Evolutionary conservation across 83 land plant genomes (phyloP), one percentile per base, ranked within the genome.

Genomic region (Isoetes engelmannii): DNA sequence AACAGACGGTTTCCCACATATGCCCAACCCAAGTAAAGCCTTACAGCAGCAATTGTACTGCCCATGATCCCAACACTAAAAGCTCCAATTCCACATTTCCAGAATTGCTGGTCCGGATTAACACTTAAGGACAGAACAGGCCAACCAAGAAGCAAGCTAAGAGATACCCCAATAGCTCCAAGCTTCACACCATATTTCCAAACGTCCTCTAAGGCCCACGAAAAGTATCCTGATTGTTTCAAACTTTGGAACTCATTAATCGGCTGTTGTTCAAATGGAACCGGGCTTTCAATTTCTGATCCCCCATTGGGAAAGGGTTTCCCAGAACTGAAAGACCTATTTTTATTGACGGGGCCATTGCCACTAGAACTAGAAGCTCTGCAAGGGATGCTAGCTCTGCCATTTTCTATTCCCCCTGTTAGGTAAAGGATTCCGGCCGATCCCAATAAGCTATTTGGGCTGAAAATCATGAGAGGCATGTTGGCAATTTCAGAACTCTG

Each of bases 1-100:
- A 94, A 84, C 61, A 94, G 76, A 12, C 98, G 87, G 56, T 94
- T 90, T 17, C 98, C 96, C 13, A 94, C 89, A 64, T 94, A 90
- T 17, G 98, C 98, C 98, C 98, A 94, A 5, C 98, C 98, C 53
- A 94, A 80, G 63, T 94, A 94, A 74, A 94, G 84, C 61, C 96
- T 73, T 5, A 94, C 74, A 64, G 88, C 92, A 8, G 83, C 86
- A 13, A 94, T 61, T 7, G 86, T 94, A 44, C 80, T 80, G 51
- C 81, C 83, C 12, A 87, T 56, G 20, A 94, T 37, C 44, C 98
- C 98, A 44, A 84, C 86, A 15, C 92, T 78, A 6, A 83, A 72
- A 9, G 96, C 84, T 7, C 81, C 90, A 43, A 88, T 41, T 13
- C 64, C 56, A 47, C 79, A 72, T 57, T 77, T 83, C 15, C 81